These are phyloP conservation scores for Chrysanthemum lavandulifolium DNA, from an alignment of 129 eudicot genomes.

Conservation along the genomic window DNA sequence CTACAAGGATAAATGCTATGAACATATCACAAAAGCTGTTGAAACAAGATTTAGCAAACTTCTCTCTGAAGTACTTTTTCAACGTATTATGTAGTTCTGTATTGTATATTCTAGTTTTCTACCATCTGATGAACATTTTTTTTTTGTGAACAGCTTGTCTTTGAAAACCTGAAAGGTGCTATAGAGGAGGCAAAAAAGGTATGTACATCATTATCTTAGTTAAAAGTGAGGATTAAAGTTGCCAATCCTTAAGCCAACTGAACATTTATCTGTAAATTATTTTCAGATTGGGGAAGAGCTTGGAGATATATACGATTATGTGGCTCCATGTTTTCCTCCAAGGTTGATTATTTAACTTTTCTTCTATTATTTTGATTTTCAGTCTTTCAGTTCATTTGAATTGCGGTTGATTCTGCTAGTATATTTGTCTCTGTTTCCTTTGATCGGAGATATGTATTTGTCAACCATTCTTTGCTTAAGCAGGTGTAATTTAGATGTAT, in stretches of 20 bases:
- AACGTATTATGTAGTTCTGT: constrained; percentile 20
- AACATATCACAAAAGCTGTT: constrained; percentile 75
- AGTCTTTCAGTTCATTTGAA: constrained; percentile 6
- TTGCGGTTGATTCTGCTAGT: constrained; percentile 9
- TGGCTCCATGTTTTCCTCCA: constrained; percentile 99
- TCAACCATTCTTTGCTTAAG: too few species aligned
- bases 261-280: not conserved
- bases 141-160: constrained; percentile 50
- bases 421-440: not conserved
- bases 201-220: constrained; percentile 19
- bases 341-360: constrained; percentile 39
- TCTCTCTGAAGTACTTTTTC: constrained; percentile 64
- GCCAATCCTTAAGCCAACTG: constrained; percentile 1
- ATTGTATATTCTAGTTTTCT: not conserved
- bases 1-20: constrained; percentile 96
- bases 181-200: constrained; percentile 93
- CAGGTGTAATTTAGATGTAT: too few species aligned
- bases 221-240: constrained; percentile 8
- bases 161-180: constrained; percentile 86
- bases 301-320: constrained; percentile 88
- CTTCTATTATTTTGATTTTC: constrained; percentile 8
- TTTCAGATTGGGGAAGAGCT: constrained; percentile 98
- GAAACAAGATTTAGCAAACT: constrained; percentile 72
- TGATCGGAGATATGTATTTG: too few species aligned
- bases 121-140: constrained; percentile 22